Conservation (phyloP, 768 basidiomycete genomes). For the Tylopilus sp. region DNA sequence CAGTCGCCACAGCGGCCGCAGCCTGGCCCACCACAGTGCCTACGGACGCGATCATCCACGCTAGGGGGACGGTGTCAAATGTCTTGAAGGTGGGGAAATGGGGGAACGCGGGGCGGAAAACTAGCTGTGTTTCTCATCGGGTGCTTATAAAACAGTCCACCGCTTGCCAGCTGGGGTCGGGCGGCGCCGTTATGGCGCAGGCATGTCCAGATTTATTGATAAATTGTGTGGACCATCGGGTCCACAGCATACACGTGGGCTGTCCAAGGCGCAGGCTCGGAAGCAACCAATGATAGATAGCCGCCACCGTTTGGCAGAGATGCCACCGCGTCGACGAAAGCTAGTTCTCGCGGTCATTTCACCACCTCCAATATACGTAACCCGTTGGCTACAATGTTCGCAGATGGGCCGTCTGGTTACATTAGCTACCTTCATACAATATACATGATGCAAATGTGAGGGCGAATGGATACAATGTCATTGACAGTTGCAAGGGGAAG, state of each 20-base stretch:
- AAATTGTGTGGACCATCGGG: slow-evolving; percentile 14
- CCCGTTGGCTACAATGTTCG: background rate
- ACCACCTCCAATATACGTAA: slow-evolving; percentile 14
- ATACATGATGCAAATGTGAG: slow-evolving; percentile 16
- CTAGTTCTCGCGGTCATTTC: slow-evolving; percentile 29
- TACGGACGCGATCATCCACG: slow-evolving; percentile 17
- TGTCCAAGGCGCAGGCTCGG: slow-evolving; percentile 3
- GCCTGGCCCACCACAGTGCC: slow-evolving; percentile 12
- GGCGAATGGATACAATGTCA: slow-evolving; percentile 15
- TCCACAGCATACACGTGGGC: slow-evolving; percentile 27
- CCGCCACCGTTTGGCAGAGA: slow-evolving; percentile 8
- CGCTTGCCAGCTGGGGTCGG: slow-evolving; percentile 19
- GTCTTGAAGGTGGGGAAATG: background rate
- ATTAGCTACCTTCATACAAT: slow-evolving; percentile 21
- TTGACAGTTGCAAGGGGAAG: slow-evolving; percentile 15
- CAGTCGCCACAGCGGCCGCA: background rate
- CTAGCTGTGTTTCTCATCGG: background rate
- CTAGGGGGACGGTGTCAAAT: background rate
- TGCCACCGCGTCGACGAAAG: background rate
- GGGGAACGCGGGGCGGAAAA: slow-evolving; percentile 3
- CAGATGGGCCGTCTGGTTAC: slow-evolving; percentile 22
- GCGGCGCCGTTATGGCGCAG: slow-evolving; percentile 17
- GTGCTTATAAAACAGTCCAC: slow-evolving; percentile 29
- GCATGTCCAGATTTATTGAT: slow-evolving; percentile 22
- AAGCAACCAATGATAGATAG: slow-evolving; percentile 10